phyloP scores from a whole-genome alignment of 2,329 filamentous ascomycete genomes.

The Pyrenochaeta sp. region DNA sequence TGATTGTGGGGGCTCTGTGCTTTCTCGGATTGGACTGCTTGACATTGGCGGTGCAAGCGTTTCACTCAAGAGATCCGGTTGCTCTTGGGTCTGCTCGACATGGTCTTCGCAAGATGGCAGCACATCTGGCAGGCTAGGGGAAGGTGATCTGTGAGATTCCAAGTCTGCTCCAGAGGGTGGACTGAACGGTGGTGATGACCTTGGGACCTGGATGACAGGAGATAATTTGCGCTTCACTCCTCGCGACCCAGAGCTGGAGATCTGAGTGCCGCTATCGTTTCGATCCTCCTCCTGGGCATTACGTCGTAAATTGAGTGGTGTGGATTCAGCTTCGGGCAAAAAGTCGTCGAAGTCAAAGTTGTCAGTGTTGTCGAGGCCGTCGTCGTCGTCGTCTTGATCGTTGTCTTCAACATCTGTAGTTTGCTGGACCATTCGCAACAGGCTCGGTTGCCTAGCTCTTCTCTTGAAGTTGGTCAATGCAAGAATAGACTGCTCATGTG shows the following conservation, averaged over 20 bases:
- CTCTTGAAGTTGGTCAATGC: slow-evolving; percentile 61
- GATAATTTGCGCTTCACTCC: slow-evolving; percentile 50
- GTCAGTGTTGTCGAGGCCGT: slow-evolving; percentile 54
- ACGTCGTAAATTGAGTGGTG: slow-evolving; percentile 62
- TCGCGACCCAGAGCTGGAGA: slow-evolving; percentile 43
- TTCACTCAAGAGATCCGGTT: slow-evolving; percentile 45
- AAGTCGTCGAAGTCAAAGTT: slow-evolving; percentile 54
- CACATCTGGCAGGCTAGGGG: slow-evolving; percentile 44
- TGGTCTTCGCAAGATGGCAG: slow-evolving; percentile 32
- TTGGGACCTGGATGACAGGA: slow-evolving; percentile 47
- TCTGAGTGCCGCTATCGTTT: slow-evolving; percentile 36
- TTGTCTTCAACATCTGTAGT: slow-evolving; percentile 55
- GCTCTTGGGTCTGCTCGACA: slow-evolving; percentile 27
- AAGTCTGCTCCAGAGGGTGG: slow-evolving; percentile 36
- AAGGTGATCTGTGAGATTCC: slow-evolving; percentile 42
- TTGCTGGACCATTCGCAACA: slow-evolving; percentile 58
- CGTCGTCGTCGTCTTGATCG: slow-evolving; percentile 54
- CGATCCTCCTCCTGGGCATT: slow-evolving; percentile 34
- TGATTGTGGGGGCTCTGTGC: slow-evolving; percentile 19
- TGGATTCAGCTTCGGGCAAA: slow-evolving; percentile 71
- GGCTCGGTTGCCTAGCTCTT: slow-evolving; percentile 57
- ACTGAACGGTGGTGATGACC: slow-evolving; percentile 47
- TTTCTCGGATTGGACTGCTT: slow-evolving; percentile 45
- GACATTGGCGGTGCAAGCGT: slow-evolving; percentile 55
- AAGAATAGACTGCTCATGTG: slow-evolving; percentile 55